These are phyloP conservation scores for Aureobasidium melanogenum DNA, from an alignment of 2,329 filamentous ascomycete genomes.

Conservation along the genomic window DNA sequence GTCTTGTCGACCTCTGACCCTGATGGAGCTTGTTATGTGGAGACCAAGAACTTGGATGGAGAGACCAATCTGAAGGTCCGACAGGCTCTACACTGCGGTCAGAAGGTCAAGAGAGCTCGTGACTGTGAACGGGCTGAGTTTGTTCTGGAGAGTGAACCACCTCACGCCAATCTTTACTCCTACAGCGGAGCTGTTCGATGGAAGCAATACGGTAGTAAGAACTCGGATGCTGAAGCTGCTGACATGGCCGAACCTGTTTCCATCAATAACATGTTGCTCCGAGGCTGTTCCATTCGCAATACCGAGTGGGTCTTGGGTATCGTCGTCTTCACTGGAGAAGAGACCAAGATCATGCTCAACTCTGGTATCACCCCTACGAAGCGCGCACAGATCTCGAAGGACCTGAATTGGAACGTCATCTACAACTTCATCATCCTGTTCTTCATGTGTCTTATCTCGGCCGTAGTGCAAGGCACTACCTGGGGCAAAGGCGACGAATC, in stretches of 20 bases:
- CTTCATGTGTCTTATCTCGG: conserved; percentile 78
- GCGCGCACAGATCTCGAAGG: conserved; percentile 79
- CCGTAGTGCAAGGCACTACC: conserved; percentile 72
- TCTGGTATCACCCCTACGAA: conserved; percentile 92
- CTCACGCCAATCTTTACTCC: conserved; percentile 89
- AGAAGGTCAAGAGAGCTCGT: conserved; percentile 73
- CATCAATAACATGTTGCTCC: conserved; percentile 90
- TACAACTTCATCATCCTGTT: conserved; percentile 92
- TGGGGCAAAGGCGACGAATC: conserved; percentile 72
- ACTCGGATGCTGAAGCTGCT: conserved; percentile 52
- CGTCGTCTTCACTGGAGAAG: conserved; percentile 87
- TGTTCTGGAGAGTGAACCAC: conserved; percentile 77
- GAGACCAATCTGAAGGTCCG: conserved; percentile 97
- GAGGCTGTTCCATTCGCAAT: conserved; percentile 88
- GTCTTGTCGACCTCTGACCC: conserved; percentile 87
- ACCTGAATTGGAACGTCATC: conserved; percentile 94
- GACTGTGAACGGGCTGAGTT: conserved; percentile 91
- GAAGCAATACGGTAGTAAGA: conserved; percentile 61
- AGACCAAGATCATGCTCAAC: conserved; percentile 99
- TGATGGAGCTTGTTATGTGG: conserved; percentile 92
- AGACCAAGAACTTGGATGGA: conserved; percentile 96
- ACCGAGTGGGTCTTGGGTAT: conserved; percentile 93
- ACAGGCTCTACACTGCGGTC: conserved; percentile 78
- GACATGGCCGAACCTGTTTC: conserved; percentile 87
- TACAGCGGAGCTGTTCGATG: conserved; percentile 87